Evolutionary conservation across 192 early-diverging fungal species (phyloP), one percentile per base, ranked within the genome.

Genomic region (Coemansia pectinata): DNA sequence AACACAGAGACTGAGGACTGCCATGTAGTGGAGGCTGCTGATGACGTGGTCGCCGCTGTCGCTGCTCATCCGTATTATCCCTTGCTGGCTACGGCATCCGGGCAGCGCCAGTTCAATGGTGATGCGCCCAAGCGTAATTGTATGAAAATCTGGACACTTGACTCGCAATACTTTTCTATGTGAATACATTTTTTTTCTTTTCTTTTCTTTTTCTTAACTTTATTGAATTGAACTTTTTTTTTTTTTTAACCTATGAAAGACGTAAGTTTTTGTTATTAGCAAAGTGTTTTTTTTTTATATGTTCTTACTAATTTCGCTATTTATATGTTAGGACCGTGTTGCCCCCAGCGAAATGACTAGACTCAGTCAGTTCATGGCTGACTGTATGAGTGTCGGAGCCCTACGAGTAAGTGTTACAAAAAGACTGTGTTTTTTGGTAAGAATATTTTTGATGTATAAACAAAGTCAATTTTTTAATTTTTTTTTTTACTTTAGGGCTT

Each of bases 61-160:
- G 60, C 72, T 1, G 86, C 91, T 25, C 91, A 95, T 63, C 92
- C 91, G 29, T 77, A 72, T 19, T 87, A 88, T 33, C 86, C 91
- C 14, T 65, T 91, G 31, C 68, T 95, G 55, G 89, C 87, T 7
- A 87, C 90, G 2, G 86, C 86, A 10, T 93, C 93, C 3, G 93
- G 93, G 0, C 93, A 95, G 66, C 81, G 93, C 0, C 66, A 60
- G 12, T 81, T 76, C 58, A 33, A 40, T 9, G 23, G 17, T 1
- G 57, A 45, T 12, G 38, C 31, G 36, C 50, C 17, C 4, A 61
- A 23, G n/a, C 34, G 62, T 29, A 53, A 58, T 64, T 61, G 69
- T 21, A 14, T 81, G 25, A 71, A 65, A 41, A 48, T 81, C 36
- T 81, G 73, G 73, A 62, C 73, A 5, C 42, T 79, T 34, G 47